These are phyloP conservation scores for Clitoria ternatea DNA, from an alignment of 306 rosid genomes.

Conservation along the genomic window DNA sequence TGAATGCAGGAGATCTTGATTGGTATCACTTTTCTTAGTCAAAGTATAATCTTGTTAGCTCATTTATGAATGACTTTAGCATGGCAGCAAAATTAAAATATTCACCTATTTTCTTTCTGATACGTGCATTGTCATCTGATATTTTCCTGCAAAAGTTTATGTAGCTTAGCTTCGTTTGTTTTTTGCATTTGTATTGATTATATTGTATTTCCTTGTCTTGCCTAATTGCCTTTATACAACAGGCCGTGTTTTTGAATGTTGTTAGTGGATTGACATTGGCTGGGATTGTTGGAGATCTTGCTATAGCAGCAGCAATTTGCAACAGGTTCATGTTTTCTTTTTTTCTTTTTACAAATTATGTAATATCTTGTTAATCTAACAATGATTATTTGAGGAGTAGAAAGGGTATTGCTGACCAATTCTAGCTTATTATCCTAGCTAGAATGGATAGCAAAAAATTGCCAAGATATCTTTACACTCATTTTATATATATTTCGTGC, in stretches of 20 bases:
- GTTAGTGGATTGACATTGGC: constrained; percentile 67
- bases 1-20: constrained; percentile 3
- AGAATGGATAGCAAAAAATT: no score
- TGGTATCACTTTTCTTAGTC: background rate
- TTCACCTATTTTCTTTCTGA: background rate
- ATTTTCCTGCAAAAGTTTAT: background rate
- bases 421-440: no score
- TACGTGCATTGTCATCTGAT: background rate
- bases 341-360: background rate
- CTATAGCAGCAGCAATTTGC: constrained; percentile 92
- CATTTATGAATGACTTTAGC: constrained; percentile 6
- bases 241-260: constrained; percentile 82
- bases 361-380: background rate
- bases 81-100: background rate
- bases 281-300: constrained; percentile 96
- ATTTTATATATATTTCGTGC: no score
- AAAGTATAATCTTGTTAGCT: constrained; percentile 42
- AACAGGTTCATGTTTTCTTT: constrained; percentile 60
- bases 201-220: background rate
- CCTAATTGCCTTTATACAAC: constrained; percentile 19
- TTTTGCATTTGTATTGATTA: background rate
- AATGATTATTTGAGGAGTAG: background rate
- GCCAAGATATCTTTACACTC: no score
- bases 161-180: background rate
- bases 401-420: background rate